Evolutionary conservation across 257 asterid genomes (phyloP).

Genomic region (Plectranthus barbatus): DNA sequence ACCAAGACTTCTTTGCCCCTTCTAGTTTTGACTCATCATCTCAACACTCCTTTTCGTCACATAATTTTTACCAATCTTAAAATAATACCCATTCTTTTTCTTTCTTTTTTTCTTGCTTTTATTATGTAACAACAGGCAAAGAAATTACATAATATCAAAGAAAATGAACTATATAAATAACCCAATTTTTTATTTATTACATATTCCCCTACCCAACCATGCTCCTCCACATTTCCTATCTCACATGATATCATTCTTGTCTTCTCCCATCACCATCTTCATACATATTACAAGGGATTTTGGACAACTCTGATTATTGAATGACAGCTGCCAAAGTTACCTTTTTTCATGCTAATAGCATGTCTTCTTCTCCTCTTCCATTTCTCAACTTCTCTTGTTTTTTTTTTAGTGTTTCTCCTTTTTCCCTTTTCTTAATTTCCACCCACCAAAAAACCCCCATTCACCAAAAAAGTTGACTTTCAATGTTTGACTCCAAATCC

Average conservation of each 20-base stretch:
- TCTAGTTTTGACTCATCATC: no score
- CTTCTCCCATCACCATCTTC: background rate
- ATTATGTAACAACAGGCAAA: no score
- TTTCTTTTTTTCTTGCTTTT: no score
- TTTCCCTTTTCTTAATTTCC: background rate
- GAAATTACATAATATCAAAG: no score
- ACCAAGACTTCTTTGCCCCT: no score
- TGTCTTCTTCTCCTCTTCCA: constrained; percentile 1
- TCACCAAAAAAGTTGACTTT: constrained; percentile 14
- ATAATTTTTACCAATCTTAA: no score
- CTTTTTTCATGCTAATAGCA: constrained; percentile 18
- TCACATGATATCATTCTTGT: background rate
- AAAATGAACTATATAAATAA: background rate
- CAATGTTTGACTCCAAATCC: background rate
- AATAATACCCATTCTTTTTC: no score
- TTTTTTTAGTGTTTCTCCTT: background rate
- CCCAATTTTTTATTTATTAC: background rate
- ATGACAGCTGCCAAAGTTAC: background rate
- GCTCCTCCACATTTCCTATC: no score
- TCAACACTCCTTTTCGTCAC: no score
- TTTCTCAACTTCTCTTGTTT: constrained; percentile 4
- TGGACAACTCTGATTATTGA: background rate
- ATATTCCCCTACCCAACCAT: background rate
- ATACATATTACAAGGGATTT: background rate
- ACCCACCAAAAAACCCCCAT: constrained; percentile 11